Evolutionary conservation across 768 basidiomycete genomes (phyloP).

Genomic region (Collybia sp.): DNA sequence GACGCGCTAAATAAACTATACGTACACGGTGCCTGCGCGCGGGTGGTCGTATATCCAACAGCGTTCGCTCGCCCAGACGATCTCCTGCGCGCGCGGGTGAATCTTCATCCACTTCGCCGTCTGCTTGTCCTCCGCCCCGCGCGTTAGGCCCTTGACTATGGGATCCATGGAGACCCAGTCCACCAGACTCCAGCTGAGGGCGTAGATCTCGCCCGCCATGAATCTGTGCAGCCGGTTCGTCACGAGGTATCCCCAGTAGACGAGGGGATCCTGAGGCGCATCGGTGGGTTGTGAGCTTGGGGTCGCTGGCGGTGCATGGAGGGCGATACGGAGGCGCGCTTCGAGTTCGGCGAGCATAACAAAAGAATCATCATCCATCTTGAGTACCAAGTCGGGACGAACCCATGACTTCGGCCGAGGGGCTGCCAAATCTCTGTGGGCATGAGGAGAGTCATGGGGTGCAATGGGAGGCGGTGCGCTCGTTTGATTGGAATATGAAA

Average conservation of each 20-base stretch:
- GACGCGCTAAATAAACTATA: constrained; percentile 6
- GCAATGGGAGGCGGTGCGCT: constrained; percentile 56
- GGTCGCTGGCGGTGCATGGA: constrained; percentile 37
- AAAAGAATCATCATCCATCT: constrained; percentile 95
- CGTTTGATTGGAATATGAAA: constrained; percentile 65
- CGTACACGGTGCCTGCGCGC: constrained; percentile 87
- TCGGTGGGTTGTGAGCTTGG: constrained; percentile 5
- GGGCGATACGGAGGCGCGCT: constrained; percentile 74
- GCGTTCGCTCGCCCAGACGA: constrained; percentile 88
- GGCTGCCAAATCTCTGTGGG: constrained; percentile 43
- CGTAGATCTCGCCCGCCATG: constrained; percentile 95
- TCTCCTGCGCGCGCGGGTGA: constrained; percentile 73
- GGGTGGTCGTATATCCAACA: constrained; percentile 99
- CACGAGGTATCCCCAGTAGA: constrained; percentile 89
- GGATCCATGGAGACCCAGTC: constrained; percentile 82
- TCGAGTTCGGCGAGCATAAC: constrained; percentile 94
- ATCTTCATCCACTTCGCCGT: constrained; percentile 88
- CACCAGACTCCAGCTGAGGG: constrained; percentile 83
- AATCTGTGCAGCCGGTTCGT: constrained; percentile 84
- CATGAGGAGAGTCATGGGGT: constrained; percentile 63
- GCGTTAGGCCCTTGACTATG: constrained; percentile 56
- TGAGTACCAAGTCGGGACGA: constrained; percentile 87
- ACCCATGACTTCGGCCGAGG: constrained; percentile 60
- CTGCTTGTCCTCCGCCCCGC: constrained; percentile 91
- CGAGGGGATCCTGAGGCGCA: constrained; percentile 50